Evolutionary conservation across 768 basidiomycete genomes (phyloP), one percentile per base, ranked within the genome.

Genomic region (Sporobolomyces pararoseus): DNA sequence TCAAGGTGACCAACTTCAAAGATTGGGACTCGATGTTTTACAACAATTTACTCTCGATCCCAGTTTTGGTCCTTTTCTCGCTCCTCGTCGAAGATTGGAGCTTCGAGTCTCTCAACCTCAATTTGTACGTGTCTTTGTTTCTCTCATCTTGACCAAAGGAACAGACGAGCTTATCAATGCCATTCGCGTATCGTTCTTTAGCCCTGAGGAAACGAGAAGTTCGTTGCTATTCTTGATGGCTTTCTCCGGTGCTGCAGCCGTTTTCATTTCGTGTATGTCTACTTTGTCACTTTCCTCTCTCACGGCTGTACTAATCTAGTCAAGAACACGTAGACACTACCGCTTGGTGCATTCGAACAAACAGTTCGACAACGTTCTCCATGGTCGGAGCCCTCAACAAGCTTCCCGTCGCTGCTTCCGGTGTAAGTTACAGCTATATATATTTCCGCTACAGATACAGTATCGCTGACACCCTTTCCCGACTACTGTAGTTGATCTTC

Each of bases 11-110:
- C 21, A 91, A 91, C 25, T 97, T 98, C 82, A 87, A 92, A 57
- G 95, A 99, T 77, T 96, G 93, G 94, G 95, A 97, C 77, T 88
- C 93, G 17, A 97, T 97, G 93, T 95, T 91, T 82, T 98, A 98
- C 83, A 96, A 95, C 82, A 99, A 98, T 79, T 79, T 97, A 52
- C 82, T 98, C 60, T 95, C 91, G 25, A 94, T 98, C 75, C 96
- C 96, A 7, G 87, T 97, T 46, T 82, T 99, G 51, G 83, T 84
- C 63, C 76, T 91, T 59, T 91, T 88, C 77, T 96, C 94, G 13
- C 73, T 98, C 73, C 73, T 91, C 55, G 80, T 88, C 35, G 96
- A 99, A 81, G 87, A 96, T 78, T 99, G 96, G 96, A 85, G 88
- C 42, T 81, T 82, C 13, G 87, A 85, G 54, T 93, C 87, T 78